Percentiles rank a stretch among this genome's conserved stretches.
Conservation (phyloP, 78 protist species). For the Bodo saltans region DNA sequence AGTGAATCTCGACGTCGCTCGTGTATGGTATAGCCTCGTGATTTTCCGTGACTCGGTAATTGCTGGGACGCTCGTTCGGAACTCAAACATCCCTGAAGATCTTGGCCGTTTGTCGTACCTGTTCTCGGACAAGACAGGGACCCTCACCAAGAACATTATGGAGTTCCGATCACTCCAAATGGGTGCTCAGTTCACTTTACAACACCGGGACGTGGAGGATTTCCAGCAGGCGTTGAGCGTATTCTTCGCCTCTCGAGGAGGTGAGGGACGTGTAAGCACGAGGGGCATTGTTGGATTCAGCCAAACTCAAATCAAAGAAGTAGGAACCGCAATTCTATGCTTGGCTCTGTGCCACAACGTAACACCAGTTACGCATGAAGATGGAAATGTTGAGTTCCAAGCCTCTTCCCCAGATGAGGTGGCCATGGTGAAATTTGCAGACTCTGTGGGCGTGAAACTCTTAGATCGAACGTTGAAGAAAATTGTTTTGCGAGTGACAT, state of each 20-base stretch:
- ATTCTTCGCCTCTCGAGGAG: background rate
- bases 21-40: slow-evolving; percentile 47
- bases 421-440: slow-evolving; percentile 89
- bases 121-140: slow-evolving; percentile 98
- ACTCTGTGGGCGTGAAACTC: slow-evolving; percentile 66
- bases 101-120: slow-evolving; percentile 90
- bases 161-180: slow-evolving; percentile 67
- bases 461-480: slow-evolving; percentile 49
- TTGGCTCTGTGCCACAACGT: slow-evolving; percentile 95
- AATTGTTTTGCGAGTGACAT: no score
- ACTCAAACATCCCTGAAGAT: slow-evolving; percentile 91
- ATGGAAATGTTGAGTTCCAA: slow-evolving; percentile 55
- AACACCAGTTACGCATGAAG: slow-evolving; percentile 65
- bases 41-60: slow-evolving; percentile 41
- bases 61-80: slow-evolving; percentile 64
- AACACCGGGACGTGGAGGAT: slow-evolving; percentile 16
- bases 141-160: slow-evolving; percentile 87
- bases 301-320: background rate
- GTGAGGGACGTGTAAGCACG: background rate
- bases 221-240: background rate
- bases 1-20: slow-evolving; percentile 84
- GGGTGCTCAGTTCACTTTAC: slow-evolving; percentile 21
- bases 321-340: slow-evolving; percentile 46
- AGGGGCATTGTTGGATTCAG: background rate
- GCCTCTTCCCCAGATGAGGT: slow-evolving; percentile 95